Percentiles rank a stretch among this genome's conserved stretches.
phyloP scores from a whole-genome alignment of 2,329 filamentous ascomycete genomes.

The Colletotrichum lupini region DNA sequence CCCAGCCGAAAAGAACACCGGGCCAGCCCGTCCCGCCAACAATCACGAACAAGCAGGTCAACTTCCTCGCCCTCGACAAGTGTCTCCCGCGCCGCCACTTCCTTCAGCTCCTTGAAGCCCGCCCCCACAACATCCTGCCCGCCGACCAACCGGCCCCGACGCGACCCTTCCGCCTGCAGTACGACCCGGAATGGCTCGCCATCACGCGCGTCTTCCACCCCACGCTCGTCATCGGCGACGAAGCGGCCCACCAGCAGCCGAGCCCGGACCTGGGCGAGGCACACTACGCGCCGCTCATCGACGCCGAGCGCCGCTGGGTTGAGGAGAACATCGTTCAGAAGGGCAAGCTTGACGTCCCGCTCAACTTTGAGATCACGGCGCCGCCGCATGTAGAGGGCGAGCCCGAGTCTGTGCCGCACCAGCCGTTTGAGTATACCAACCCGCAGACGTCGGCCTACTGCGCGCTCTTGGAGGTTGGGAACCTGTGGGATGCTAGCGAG shows the following conservation, averaged over 20 bases:
- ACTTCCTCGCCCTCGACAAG: conserved; percentile 93
- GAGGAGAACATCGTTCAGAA: conserved; percentile 76
- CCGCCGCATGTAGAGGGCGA: conserved; percentile 72
- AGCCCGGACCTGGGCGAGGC: conserved; percentile 75
- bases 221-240: conserved; percentile 72
- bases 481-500: conserved; percentile 78
- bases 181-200: conserved; percentile 95
- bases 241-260: conserved; percentile 47
- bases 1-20: conserved; percentile 52
- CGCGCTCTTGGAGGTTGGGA: conserved; percentile 78
- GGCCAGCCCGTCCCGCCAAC: conserved; percentile 74
- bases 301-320: conserved; percentile 81
- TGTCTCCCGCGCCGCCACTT: conserved; percentile 84
- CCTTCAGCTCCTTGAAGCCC: conserved; percentile 79
- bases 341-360: conserved; percentile 75
- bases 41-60: conserved; percentile 82
- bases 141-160: conserved; percentile 37
- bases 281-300: conserved; percentile 75
- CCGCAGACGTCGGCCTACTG: conserved; percentile 89
- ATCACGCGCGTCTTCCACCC: conserved; percentile 86
- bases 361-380: conserved; percentile 83
- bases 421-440: conserved; percentile 85
- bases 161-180: conserved; percentile 72
- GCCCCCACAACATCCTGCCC: conserved; percentile 45
- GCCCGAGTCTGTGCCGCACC: conserved; percentile 68